These are phyloP conservation scores for Naganishia antarctica DNA, from an alignment of 768 basidiomycete genomes.

Conservation along the genomic window DNA sequence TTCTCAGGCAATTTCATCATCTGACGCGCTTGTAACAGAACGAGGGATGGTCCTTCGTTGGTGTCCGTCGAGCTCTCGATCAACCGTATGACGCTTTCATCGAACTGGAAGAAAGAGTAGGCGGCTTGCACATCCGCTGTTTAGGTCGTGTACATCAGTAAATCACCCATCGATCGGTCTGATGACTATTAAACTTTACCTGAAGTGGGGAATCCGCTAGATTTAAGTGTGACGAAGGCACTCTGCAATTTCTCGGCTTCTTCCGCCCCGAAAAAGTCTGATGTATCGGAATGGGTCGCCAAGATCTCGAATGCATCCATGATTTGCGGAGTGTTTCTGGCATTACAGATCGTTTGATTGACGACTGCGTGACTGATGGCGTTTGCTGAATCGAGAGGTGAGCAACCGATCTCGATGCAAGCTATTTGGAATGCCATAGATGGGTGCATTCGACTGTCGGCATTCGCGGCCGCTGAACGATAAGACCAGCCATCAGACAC, in stretches of 20 bases:
- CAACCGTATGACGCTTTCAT: background rate
- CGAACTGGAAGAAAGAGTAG: background rate
- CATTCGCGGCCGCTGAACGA: background rate
- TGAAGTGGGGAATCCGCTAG: slow-evolving; percentile 6
- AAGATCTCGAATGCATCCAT: slow-evolving; percentile 17
- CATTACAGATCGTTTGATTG: slow-evolving; percentile 12
- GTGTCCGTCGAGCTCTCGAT: background rate
- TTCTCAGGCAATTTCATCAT: slow-evolving; percentile 1
- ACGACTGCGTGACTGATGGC: slow-evolving; percentile 6
- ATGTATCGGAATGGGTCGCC: background rate
- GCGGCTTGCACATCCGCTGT: slow-evolving; percentile 8
- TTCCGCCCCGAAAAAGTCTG: slow-evolving; percentile 10
- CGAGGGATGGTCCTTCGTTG: background rate
- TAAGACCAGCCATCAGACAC: background rate
- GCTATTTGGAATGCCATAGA: background rate
- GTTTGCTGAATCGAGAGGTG: background rate
- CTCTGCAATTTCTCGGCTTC: slow-evolving; percentile 17
- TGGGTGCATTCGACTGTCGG: background rate
- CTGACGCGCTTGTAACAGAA: slow-evolving; percentile 1
- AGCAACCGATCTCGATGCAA: slow-evolving; percentile 7
- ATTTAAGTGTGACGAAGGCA: slow-evolving; percentile 3
- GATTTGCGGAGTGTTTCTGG: slow-evolving; percentile 1
- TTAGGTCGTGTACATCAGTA: too few relatives aligned
- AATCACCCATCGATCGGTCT: too few relatives aligned
- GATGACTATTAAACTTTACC: background rate